Conservation (phyloP, 2,329 filamentous ascomycete genomes). For the Aureobasidium namibiae region DNA sequence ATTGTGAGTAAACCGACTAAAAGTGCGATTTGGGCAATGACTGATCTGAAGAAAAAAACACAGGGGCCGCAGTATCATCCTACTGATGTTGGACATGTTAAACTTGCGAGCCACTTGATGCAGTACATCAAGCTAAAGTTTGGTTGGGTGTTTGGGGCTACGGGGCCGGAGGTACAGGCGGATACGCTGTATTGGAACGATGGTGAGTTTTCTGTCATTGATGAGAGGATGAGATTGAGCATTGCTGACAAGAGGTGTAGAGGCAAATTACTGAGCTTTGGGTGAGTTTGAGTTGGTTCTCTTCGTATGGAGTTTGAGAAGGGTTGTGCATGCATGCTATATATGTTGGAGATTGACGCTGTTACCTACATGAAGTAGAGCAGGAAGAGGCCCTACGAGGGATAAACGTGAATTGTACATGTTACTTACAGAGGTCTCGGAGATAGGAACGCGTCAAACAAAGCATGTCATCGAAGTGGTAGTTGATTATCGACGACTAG, state of each 20-base stretch:
- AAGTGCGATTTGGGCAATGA: no score
- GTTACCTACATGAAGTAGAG: no score
- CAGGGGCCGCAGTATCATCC: slow-evolving; percentile 48
- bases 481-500: not conserved
- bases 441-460: no score
- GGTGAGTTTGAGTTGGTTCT: no score
- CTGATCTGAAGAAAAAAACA: not conserved
- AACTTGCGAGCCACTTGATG: slow-evolving; percentile 51
- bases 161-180: slow-evolving; percentile 43
- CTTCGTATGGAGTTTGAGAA: no score
- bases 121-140: slow-evolving; percentile 50
- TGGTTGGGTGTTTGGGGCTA: slow-evolving; percentile 48
- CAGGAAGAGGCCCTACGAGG: no score
- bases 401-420: no score
- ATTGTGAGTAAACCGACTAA: slow-evolving; percentile 28
- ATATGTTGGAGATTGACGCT: no score
- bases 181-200: slow-evolving; percentile 16
- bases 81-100: slow-evolving; percentile 54
- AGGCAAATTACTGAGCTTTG: not conserved
- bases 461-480: not conserved
- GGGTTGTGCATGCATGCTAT: no score
- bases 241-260: not conserved
- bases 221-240: no score
- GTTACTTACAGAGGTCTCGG: no score
- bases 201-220: not conserved